Base-by-base conservation (phyloP, 75 land plant genomes). In the Selaginella tamariscina region DNA sequence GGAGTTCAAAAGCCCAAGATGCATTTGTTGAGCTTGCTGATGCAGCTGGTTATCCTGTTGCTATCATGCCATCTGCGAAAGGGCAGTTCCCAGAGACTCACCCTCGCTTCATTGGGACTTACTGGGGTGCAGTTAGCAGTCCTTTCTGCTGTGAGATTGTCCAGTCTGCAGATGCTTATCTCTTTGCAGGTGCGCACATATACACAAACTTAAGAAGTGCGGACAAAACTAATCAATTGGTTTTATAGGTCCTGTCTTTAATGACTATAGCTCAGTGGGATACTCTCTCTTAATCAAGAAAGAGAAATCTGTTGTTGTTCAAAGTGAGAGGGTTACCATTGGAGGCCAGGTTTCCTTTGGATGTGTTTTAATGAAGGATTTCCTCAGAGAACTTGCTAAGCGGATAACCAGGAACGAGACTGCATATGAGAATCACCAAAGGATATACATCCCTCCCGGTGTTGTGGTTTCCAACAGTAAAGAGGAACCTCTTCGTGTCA, bases 151-250 rank as follows among this genome's bases (percentile, higher is more conserved):
- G 5, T 5, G 87, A 88, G 70, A 88, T 84, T 27, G 87, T 88
- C 0, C 87, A 88, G 73, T 88, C 91, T 15, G 77, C 85, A 24
- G 87, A 88, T 77, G 85, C 85, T 23, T 88, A 88, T 67, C 32
- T 88, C n/a, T 88, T 80, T 55, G 72, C 55, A 9, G 82, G n/a
- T n/a, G n/a, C n/a, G n/a, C n/a, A n/a, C n/a, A n/a, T n/a, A n/a
- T n/a, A n/a, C n/a, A n/a, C n/a, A n/a, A n/a, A n/a, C n/a, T n/a
- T n/a, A n/a, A n/a, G n/a, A n/a, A n/a, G n/a, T n/a, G n/a, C n/a
- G n/a, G n/a, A n/a, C n/a, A n/a, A n/a, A n/a, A n/a, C n/a, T n/a
- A n/a, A n/a, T n/a, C n/a, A n/a, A n/a, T n/a, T n/a, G n/a, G n/a
- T n/a, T n/a, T n/a, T n/a, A n/a, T n/a, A n/a, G n/a, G 82, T 0